These are phyloP conservation scores for Tremella yokohamensis DNA, from an alignment of 768 basidiomycete genomes.

Conservation along the genomic window DNA sequence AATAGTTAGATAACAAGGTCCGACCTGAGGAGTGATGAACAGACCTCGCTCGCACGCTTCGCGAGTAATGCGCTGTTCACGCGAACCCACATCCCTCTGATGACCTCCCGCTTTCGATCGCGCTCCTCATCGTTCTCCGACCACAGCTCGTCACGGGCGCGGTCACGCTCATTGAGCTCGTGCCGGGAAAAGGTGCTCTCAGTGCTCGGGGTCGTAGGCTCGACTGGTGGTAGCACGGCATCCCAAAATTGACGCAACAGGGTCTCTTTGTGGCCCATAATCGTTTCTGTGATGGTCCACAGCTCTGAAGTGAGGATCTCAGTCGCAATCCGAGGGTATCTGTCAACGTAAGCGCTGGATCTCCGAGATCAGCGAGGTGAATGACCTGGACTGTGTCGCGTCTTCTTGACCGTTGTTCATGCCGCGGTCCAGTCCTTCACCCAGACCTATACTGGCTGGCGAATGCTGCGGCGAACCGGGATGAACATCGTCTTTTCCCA, in stretches of 20 bases:
- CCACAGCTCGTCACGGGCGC: constrained; percentile 53
- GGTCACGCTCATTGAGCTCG: constrained; percentile 27
- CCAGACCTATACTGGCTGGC: constrained; percentile 14
- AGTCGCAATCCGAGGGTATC: constrained; percentile 87
- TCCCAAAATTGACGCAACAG: constrained; percentile 90
- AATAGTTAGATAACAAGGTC: background rate
- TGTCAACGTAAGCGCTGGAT: constrained; percentile 45
- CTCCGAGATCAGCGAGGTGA: background rate
- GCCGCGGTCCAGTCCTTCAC: constrained; percentile 20
- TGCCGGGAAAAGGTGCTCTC: constrained; percentile 4
- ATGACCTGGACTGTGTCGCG: constrained; percentile 30
- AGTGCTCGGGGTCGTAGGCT: constrained; percentile 15
- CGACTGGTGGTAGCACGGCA: constrained; percentile 53
- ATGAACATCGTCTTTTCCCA: constrained; percentile 2
- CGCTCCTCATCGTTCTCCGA: constrained; percentile 78
- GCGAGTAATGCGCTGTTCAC: constrained; percentile 82
- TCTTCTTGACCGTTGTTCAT: constrained; percentile 19
- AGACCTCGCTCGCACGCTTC: constrained; percentile 84
- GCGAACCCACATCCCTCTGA: constrained; percentile 91
- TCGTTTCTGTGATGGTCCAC: constrained; percentile 90
- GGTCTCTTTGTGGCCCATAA: constrained; percentile 66
- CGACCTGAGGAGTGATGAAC: constrained; percentile 38
- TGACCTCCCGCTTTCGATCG: constrained; percentile 61
- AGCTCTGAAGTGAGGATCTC: constrained; percentile 94
- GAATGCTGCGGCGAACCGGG: background rate